phyloP scores from a whole-genome alignment of 306 rosid species.

The Cucumis sativus region Cucumber_9930_V3 NC_026659.2:27223001-27223500 shows the following conservation, averaged over 20 bases:
- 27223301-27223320: background rate
- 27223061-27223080: background rate
- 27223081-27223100: background rate
- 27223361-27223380: background rate
- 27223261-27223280: background rate
- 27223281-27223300: background rate
- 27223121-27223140: background rate
- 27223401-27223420: background rate
- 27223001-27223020: conserved; percentile 10
- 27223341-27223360: background rate
- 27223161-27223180: background rate
- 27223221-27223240: background rate
- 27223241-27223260: background rate
- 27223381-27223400: background rate
- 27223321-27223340: background rate
- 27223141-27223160: background rate
- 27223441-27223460: background rate
- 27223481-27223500: background rate
- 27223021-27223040: background rate
- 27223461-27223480: background rate
- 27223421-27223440: background rate
- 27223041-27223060: background rate
- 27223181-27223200: background rate
- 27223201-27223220: background rate
- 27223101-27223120: background rate